These are phyloP conservation scores for Calonectria honghensis DNA, from an alignment of 2,329 filamentous ascomycete species.

Conservation along the genomic window DNA sequence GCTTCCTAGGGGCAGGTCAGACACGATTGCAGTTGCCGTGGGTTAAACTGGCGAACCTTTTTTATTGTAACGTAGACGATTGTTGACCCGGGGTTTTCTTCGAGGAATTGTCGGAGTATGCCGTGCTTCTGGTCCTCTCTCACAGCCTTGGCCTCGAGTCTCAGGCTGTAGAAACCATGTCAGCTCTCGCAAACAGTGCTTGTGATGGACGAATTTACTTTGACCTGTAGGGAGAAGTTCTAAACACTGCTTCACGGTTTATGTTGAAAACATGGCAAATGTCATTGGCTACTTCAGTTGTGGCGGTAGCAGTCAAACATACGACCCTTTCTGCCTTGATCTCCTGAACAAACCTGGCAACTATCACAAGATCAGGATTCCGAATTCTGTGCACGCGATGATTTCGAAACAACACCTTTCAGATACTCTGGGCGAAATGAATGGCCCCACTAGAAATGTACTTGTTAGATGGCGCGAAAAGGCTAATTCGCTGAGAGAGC, in stretches of 20 bases:
- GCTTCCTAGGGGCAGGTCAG: slow-evolving; percentile 61
- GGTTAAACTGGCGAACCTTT: slow-evolving; percentile 53
- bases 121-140: slow-evolving; percentile 67
- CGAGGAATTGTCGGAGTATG: slow-evolving; percentile 68
- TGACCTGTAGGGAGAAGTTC: slow-evolving; percentile 74
- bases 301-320: slow-evolving; percentile 77
- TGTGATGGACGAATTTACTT: slow-evolving; percentile 60
- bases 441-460: slow-evolving; percentile 64
- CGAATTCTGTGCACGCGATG: neutral
- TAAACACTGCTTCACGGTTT: slow-evolving; percentile 67
- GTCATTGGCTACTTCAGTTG: slow-evolving; percentile 71
- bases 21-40: neutral
- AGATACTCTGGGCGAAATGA: slow-evolving; percentile 71
- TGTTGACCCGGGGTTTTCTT: slow-evolving; percentile 70
- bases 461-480: slow-evolving; percentile 24
- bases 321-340: slow-evolving; percentile 75
- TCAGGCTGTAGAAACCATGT: neutral
- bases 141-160: neutral
- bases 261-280: slow-evolving; percentile 73
- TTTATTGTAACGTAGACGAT: slow-evolving; percentile 78
- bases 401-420: slow-evolving; percentile 60
- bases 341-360: slow-evolving; percentile 73
- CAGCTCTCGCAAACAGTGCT: neutral
- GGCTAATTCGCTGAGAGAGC: rapidly evolving
- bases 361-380: slow-evolving; percentile 47